These are phyloP conservation scores for Huiozyma sinensis DNA, from an alignment of 805 yeast species.

Conservation along the genomic window DNA sequence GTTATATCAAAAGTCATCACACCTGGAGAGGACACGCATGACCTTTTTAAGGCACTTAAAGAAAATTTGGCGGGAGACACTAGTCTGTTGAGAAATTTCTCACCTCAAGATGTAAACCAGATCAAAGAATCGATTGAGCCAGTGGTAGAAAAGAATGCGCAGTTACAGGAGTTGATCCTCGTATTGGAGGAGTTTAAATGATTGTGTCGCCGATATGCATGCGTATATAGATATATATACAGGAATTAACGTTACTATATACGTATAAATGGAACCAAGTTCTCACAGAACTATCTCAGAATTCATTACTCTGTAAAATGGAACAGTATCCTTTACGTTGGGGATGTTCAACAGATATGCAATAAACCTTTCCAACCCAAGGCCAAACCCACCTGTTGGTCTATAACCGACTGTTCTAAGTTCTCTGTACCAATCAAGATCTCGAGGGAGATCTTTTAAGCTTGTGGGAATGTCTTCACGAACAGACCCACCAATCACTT, in stretches of 20 bases:
- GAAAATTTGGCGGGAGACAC: too few species aligned
- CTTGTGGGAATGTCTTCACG: slow-evolving; percentile 58
- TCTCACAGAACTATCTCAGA: slow-evolving; percentile 1
- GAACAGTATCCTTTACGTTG: slow-evolving; percentile 76
- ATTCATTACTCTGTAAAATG: slow-evolving; percentile 54
- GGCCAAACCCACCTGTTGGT: slow-evolving; percentile 96
- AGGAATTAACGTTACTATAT: neutral
- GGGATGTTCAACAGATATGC: slow-evolving; percentile 63
- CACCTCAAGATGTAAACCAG: too few species aligned
- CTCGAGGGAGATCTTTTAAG: slow-evolving; percentile 13
- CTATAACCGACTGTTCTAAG: slow-evolving; percentile 67
- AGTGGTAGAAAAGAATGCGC: too few species aligned
- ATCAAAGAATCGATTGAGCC: neutral
- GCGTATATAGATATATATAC: neutral
- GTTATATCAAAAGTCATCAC: too few species aligned
- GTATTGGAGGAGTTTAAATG: too few species aligned
- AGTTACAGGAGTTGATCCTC: too few species aligned
- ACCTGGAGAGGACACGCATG: too few species aligned
- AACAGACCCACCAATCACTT: slow-evolving; percentile 85
- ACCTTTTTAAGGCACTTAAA: too few species aligned
- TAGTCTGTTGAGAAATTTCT: too few species aligned
- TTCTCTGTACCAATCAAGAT: slow-evolving; percentile 71
- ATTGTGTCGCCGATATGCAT: neutral
- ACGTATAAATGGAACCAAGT: too few species aligned
- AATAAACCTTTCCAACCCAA: slow-evolving; percentile 83